Evolutionary conservation across 2,329 filamentous ascomycete genomes (phyloP), one percentile per base, ranked within the genome.

Genomic region (Acrodontium crateriforme): DNA sequence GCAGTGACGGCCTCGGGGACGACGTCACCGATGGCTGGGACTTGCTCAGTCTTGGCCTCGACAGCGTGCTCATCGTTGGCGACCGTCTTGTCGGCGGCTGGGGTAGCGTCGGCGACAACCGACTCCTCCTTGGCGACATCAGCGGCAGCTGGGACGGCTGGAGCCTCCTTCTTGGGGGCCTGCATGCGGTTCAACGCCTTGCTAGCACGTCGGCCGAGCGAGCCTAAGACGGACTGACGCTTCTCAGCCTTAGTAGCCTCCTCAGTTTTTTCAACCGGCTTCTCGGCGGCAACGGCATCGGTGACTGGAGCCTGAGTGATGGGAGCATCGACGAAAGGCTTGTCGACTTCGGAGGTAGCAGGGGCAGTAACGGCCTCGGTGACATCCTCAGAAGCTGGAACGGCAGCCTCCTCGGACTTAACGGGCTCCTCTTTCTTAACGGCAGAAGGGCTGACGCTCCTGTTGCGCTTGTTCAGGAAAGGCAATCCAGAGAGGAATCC

Each of bases 361-460:
- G 28, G 22, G 15, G 36, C 33, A 16, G 35, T 24, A n/a, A 28
- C 18, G 23, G 33, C 25, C 9, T 32, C 29, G 18, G 31, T 32
- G 13, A 28, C 32, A 25, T 41, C 35, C 25, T 34, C 35, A 9
- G 32, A 18, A 3, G 31, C 24, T 27, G 31, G 41, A 9, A 38
- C 41, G 13, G 44, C 36, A 16, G 46, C 40, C 32, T 46, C 40
- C 29, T 47, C 41, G 19, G 42, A 36, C 33, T 40, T 45, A 30
- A 26, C 23, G 16, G 50, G 42, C 3, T 38, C 28, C 39, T 56
- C 51, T 35, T 58, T 54, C 41, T 49, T 49, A 4, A 12, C n/a
- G 20, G 20, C 20, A 25, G 47, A 50, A 24, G 48, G 63, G 54
- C 45, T 49, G 23, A 46, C 46, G 34, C 42, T 46, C 28, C 48